These are phyloP conservation scores for Mycena rebaudengoi DNA, from an alignment of 768 basidiomycete species.

Conservation along the genomic window DNA sequence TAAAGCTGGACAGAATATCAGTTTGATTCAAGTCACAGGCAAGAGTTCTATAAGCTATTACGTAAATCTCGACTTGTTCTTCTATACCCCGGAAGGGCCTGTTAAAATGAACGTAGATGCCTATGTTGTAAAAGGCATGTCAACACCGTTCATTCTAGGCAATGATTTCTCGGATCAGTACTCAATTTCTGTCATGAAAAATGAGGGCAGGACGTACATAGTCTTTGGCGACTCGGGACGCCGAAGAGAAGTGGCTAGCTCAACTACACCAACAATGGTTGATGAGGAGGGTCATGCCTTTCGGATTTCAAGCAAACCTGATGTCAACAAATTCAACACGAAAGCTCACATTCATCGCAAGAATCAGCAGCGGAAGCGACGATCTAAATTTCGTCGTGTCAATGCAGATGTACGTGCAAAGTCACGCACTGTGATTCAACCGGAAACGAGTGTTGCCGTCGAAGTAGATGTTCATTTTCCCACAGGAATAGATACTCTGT, in stretches of 20 bases:
- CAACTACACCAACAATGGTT: not conserved
- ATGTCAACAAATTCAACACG: not conserved
- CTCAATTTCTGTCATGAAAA: constrained; percentile 35
- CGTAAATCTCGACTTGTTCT: constrained; percentile 34
- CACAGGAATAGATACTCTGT: too few species aligned
- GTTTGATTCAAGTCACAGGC: constrained; percentile 43
- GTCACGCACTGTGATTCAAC: constrained; percentile 20
- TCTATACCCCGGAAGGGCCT: constrained; percentile 31
- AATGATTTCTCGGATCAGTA: constrained; percentile 45
- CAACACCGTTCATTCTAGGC: constrained; percentile 40
- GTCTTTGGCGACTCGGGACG: constrained; percentile 24
- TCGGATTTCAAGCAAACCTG: not conserved
- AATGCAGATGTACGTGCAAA: constrained; percentile 14
- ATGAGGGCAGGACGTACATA: constrained; percentile 16
- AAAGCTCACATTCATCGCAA: not conserved
- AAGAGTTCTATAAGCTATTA: constrained; percentile 35
- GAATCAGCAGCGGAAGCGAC: not conserved
- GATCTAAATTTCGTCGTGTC: not conserved
- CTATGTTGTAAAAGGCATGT: constrained; percentile 40
- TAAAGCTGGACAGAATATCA: constrained; percentile 36
- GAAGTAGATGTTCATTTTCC: too few species aligned
- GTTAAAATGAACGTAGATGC: constrained; percentile 38
- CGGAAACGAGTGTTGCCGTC: too few species aligned
- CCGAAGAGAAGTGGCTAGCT: not conserved
- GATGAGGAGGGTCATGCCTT: constrained; percentile 3